Evolutionary conservation across 768 basidiomycete genomes (phyloP), one percentile per base, ranked within the genome.

Genomic region (Tulasnella calospora): DNA sequence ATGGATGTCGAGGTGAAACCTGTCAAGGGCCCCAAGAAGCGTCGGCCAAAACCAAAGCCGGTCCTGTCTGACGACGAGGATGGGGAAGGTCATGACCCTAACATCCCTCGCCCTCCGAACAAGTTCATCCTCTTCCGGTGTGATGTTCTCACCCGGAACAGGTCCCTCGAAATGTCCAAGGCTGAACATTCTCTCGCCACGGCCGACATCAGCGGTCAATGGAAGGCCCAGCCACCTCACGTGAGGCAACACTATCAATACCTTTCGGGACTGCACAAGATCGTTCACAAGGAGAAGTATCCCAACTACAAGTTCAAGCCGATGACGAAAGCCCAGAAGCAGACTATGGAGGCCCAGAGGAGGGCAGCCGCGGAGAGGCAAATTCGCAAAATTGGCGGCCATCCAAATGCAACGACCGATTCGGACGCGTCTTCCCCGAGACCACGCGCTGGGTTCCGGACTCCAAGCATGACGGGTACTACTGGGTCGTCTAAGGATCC

Each of bases 231-330:
- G 44, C 44, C 38, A n/a, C 30, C 38, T 10, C 30, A 74, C 40
- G 73, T 55, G 21, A 19, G 33, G 27, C 33, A 27, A 9, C 44
- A 47, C 44, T 74, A 74, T 36, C 38, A 44, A 23, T 41, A 47
- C 40, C 44, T 74, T 15, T 44, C 73, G 73, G 73, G 44, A n/a
- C 30, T 21, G 13, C 44, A 44, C 27, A 74, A 74, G 44, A 55
- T 30, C 44, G 40, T 47, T 3, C 73, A 74, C 44, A 47, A 21
- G 21, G 38, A 44, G 38, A 44, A 47, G 15, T 74, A 74, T 36
- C 73, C 73, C 46, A 44, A 74, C 27, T 74, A 74, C 73, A 74
- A 74, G 73, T 74, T 47, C 30, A 44, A 74, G 30, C 73, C 73
- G 38, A 38, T 44, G 38, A 46, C 73, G 6, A 55, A 44, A 30